These are phyloP conservation scores for Cladosporium sp. DNA, from an alignment of 2,329 filamentous ascomycete genomes.

Conservation along the genomic window DNA sequence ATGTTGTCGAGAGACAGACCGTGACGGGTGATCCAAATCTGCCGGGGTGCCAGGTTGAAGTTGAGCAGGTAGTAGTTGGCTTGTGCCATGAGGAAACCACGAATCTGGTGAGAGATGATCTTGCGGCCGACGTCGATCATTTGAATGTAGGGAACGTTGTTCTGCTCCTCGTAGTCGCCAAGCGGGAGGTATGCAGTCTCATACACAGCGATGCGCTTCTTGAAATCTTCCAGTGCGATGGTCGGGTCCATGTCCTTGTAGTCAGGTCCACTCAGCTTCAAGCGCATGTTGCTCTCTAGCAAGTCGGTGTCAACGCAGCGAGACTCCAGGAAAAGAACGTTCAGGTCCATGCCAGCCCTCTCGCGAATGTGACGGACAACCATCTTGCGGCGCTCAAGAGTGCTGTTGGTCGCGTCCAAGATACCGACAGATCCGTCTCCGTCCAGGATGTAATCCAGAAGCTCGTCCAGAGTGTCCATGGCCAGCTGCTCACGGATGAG, in stretches of 20 bases:
- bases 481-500: slow-evolving; percentile 86
- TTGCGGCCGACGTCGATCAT: slow-evolving; percentile 98
- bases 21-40: slow-evolving; percentile 97
- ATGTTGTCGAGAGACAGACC: slow-evolving; percentile 87
- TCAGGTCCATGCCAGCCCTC: slow-evolving; percentile 75
- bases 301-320: slow-evolving; percentile 79
- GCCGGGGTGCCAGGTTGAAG: slow-evolving; percentile 89
- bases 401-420: slow-evolving; percentile 95
- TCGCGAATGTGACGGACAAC: slow-evolving; percentile 70
- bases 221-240: slow-evolving; percentile 83
- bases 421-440: slow-evolving; percentile 86
- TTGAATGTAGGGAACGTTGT: slow-evolving; percentile 91
- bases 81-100: slow-evolving; percentile 84
- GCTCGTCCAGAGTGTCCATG: slow-evolving; percentile 83
- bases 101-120: slow-evolving; percentile 81
- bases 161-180: slow-evolving; percentile 68
- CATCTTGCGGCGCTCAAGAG: slow-evolving; percentile 72
- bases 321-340: slow-evolving; percentile 92
- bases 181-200: slow-evolving; percentile 90
- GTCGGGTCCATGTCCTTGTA: slow-evolving; percentile 90
- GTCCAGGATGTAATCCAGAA: slow-evolving; percentile 80
- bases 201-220: slow-evolving; percentile 83
- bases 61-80: slow-evolving; percentile 93
- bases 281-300: slow-evolving; percentile 90
- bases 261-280: slow-evolving; percentile 92